phyloP scores from a whole-genome alignment of 2,329 filamentous ascomycete genomes.

The Ophiostoma sp. region DNA sequence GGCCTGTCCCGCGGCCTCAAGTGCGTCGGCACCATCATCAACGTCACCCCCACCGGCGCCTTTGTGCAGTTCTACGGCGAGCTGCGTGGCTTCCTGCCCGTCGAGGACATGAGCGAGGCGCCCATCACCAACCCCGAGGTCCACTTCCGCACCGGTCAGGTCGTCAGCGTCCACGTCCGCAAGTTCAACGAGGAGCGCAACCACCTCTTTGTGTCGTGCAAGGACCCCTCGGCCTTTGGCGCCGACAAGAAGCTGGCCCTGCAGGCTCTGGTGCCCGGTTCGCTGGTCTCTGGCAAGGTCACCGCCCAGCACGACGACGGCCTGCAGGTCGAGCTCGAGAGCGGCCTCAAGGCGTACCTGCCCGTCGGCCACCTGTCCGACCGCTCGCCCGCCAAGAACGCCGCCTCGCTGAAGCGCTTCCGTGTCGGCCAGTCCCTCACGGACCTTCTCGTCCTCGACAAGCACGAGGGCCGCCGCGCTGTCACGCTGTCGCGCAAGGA shows the following conservation, averaged over 20 bases:
- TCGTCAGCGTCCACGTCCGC: constrained; percentile 83
- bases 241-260: constrained; percentile 70
- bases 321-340: constrained; percentile 68
- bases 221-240: constrained; percentile 74
- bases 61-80: constrained; percentile 87
- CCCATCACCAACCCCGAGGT: constrained; percentile 84
- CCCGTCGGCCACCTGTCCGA: constrained; percentile 77
- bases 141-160: constrained; percentile 86
- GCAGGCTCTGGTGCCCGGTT: constrained; percentile 65
- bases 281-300: constrained; percentile 71
- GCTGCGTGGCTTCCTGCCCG: constrained; percentile 80
- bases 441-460: constrained; percentile 81
- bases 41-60: constrained; percentile 70
- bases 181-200: constrained; percentile 66
- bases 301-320: constrained; percentile 76
- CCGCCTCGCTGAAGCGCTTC: constrained; percentile 72
- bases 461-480: constrained; percentile 69
- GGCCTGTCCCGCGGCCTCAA: constrained; percentile 69
- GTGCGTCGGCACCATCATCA: constrained; percentile 80
- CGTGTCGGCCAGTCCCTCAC: constrained; percentile 76
- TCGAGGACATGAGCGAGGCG: constrained; percentile 96
- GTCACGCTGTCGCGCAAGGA: constrained; percentile 78
- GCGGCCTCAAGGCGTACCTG: constrained; percentile 71
- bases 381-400: constrained; percentile 72
- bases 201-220: constrained; percentile 84